Evolutionary conservation across 495 filamentous ascomycete species (phyloP).

Genomic region (Geoglossum glabrum): DNA sequence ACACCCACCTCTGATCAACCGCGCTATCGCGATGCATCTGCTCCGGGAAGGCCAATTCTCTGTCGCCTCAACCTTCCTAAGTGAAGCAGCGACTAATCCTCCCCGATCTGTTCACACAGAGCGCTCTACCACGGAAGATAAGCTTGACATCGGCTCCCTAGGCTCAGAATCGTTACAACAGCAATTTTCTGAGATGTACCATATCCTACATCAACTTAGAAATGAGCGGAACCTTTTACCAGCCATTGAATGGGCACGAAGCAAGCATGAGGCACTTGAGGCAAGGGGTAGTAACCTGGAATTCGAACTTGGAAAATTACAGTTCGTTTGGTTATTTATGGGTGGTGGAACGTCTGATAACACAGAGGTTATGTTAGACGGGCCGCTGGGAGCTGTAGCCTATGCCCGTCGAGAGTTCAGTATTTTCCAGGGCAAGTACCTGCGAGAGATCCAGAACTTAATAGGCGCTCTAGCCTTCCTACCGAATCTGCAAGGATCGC

Average conservation of each 20-base stretch:
- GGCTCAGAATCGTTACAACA: slow-evolving; percentile 49
- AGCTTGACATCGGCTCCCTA: slow-evolving; percentile 31
- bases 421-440: slow-evolving; percentile 47
- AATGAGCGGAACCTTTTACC: slow-evolving; percentile 47
- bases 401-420: slow-evolving; percentile 53
- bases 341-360: slow-evolving; percentile 18
- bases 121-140: slow-evolving; percentile 10
- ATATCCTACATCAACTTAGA: slow-evolving; percentile 60
- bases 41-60: slow-evolving; percentile 83
- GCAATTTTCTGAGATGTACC: slow-evolving; percentile 76
- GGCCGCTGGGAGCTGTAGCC: slow-evolving; percentile 37
- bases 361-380: slow-evolving; percentile 11
- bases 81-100: slow-evolving; percentile 31
- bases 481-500: slow-evolving; percentile 44
- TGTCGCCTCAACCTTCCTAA: slow-evolving; percentile 64
- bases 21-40: slow-evolving; percentile 90
- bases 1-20: slow-evolving; percentile 59
- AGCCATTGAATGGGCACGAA: slow-evolving; percentile 70
- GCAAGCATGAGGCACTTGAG: slow-evolving; percentile 49
- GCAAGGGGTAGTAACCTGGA: slow-evolving; percentile 77
- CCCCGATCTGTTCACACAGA: slow-evolving; percentile 15
- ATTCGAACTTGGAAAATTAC: slow-evolving; percentile 74
- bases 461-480: slow-evolving; percentile 55
- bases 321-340: slow-evolving; percentile 67
- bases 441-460: slow-evolving; percentile 56